Conservation (phyloP, 148 eudicot species). For the Silene uniflora region DNA sequence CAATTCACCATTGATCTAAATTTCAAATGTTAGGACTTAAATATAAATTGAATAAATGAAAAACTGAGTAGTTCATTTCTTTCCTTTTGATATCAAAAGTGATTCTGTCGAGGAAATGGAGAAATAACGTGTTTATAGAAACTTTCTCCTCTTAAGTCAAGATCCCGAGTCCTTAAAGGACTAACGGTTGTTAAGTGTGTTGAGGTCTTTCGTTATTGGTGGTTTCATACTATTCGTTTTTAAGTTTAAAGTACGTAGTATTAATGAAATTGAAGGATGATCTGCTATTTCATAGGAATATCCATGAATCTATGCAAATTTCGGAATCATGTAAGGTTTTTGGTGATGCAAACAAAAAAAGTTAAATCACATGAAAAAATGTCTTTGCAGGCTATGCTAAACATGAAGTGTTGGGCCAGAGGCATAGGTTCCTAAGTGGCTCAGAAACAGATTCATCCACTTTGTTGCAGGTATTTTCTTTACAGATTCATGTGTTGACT, state of each 20-base stretch:
- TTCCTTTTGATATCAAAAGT: too few species aligned
- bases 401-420: constrained; percentile 74
- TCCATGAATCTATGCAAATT: background rate
- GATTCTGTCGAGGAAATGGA: background rate
- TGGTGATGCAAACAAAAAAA: background rate
- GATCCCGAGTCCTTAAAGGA: too few species aligned
- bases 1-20: too few species aligned
- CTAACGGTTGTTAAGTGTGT: too few species aligned
- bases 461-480: constrained; percentile 48
- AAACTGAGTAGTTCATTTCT: too few species aligned
- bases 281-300: background rate
- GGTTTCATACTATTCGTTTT: too few species aligned
- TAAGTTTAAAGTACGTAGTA: too few species aligned
- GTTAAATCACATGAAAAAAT: background rate
- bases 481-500: background rate
- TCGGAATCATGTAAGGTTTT: background rate
- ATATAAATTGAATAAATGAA: too few species aligned
- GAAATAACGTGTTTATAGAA: background rate
- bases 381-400: constrained; percentile 57
- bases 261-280: background rate
- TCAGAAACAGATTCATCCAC: constrained; percentile 49
- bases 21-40: too few species aligned
- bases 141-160: background rate
- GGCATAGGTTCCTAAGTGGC: constrained; percentile 64
- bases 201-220: too few species aligned